A percentile compares a stretch with the other conserved stretches of the same genome.
Evolutionary conservation across 2,329 filamentous ascomycete genomes (phyloP).

Genomic region (Cytospora piceae): DNA sequence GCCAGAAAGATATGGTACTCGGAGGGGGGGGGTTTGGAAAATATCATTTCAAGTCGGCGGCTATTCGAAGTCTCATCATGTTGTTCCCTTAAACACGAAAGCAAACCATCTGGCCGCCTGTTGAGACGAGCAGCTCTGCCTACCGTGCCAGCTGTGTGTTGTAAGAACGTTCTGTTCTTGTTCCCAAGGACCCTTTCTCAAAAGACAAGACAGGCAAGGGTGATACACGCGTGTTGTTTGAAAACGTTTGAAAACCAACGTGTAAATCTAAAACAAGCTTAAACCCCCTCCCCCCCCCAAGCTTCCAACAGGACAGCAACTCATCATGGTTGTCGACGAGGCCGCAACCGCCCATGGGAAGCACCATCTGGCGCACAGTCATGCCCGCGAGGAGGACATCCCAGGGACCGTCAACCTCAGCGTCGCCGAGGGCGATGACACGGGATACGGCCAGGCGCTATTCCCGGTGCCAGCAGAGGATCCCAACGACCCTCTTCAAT

Average conservation of each 20-base stretch:
- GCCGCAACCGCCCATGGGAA: not conserved
- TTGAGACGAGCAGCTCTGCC: not conserved
- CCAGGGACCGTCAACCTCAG: slow-evolving; percentile 60
- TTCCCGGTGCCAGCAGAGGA: slow-evolving; percentile 64
- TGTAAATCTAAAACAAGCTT: not conserved
- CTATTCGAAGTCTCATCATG: too few relatives aligned
- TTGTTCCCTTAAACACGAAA: not conserved
- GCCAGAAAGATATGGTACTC: too few relatives aligned
- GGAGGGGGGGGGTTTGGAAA: too few relatives aligned
- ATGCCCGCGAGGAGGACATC: slow-evolving; percentile 59
- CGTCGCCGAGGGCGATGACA: slow-evolving; percentile 45
- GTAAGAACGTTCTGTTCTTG: not conserved
- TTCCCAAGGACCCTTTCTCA: too few relatives aligned
- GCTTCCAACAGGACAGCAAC: not conserved
- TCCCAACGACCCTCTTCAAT: slow-evolving; percentile 63
- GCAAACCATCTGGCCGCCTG: not conserved
- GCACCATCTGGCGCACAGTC: slow-evolving; percentile 42
- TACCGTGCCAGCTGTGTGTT: not conserved
- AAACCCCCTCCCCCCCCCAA: not conserved
- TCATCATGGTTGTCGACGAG: not conserved
- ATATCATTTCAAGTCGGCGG: too few relatives aligned
- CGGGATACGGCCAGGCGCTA: slow-evolving; percentile 61
- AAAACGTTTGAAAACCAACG: not conserved
- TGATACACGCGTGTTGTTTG: not conserved
- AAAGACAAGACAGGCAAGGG: not conserved